Evolutionary conservation across 192 early-diverging fungal genomes (phyloP), one percentile per base, ranked within the genome.

Genomic region (Phycomyces blakesleeanus): DNA sequence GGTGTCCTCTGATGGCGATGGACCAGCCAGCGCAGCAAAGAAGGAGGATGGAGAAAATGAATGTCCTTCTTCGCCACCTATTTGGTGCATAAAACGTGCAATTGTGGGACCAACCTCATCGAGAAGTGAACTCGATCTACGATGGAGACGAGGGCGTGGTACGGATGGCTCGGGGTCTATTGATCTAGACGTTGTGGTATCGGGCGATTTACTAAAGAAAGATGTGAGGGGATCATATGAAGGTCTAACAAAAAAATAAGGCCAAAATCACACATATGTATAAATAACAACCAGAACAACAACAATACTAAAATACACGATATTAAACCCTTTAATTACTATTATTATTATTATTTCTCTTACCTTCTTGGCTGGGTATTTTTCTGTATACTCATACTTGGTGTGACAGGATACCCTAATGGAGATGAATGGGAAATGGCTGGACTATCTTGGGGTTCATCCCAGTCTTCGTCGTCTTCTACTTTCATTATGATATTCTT

Each of bases 401-500:
- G 44, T n/a, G 44, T 47, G 15, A 47, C 5, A 25, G 41, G 38
- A 24, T 40, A 40, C 18, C 42, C 18, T 8, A 41, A 58, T 34
- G 39, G 27, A 8, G 29, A 34, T 7, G 9, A 18, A 21, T 34
- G 29, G 34, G 25, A 29, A 41, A 10, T 11, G 16, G 34, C 16
- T 58, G 27, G 18, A 6, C 22, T 42, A 5, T 11, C 18, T 6
- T 47, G 16, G 20, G 57, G 18, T 0, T 57, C 67, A 51, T 68
- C 54, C 0, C 61, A n/a, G 15, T 66, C 64, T 21, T 73, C 71
- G 34, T 73, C 64, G 34, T 62, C 61, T 42, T 73, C 63, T 15
- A 69, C 9, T 22, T 62, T 66, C 73, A 75, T 75, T 24, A 75
- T 75, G 24, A 73, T 73, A 37, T 69, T 75, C 54, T 75, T 75